Evolutionary conservation across 225 moss, liverwort and hornwort genomes (phyloP), one percentile per base, ranked within the genome.

Genomic region (Antitrichia curtipendula): DNA sequence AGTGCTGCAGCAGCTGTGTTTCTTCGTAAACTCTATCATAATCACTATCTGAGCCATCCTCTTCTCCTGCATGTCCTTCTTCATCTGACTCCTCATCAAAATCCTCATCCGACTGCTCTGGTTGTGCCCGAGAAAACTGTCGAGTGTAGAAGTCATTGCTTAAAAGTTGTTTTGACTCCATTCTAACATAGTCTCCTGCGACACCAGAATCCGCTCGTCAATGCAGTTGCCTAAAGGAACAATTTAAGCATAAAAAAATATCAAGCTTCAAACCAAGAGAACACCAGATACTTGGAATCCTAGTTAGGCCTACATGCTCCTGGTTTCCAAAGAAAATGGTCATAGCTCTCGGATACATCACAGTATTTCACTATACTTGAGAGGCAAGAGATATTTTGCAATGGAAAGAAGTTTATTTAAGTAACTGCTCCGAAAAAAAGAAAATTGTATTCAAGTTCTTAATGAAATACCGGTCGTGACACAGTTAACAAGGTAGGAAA

Each of bases 1-100:
- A 91, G 78, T 93, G 92, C 89, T 93, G 89, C 81, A 92, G 89
- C 71, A 93, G 89, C 88, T 93, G 93, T 18, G 93, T 92, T 91
- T 93, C 93, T 87, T 91, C 88, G 78, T 89, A 93, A 80, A 88
- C 91, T 79, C 88, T 90, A 74, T 92, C 92, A 59, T 89, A 88
- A 80, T 93, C 93, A 88, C 89, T 91, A 53, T 91, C 92, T 45
- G 91, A 88, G 29, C 89, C 93, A 73, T 92, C 88, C 41, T 79
- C 91, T 68, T 89, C 93, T 65, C 85, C 81, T 82, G 77, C 61
- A 59, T 73, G 84, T 63, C 81, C 81, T 81, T 90, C 91, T 80
- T 90, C 91, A 88, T 91, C 92, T 58, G 89, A 86, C 23, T 86
- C 91, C 61, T 88, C 93, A 43, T 89, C 92, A 64, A 92, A 92